Evolutionary conservation across 495 filamentous ascomycete genomes (phyloP).

Genomic region (Podospora pseudocomata): DNA sequence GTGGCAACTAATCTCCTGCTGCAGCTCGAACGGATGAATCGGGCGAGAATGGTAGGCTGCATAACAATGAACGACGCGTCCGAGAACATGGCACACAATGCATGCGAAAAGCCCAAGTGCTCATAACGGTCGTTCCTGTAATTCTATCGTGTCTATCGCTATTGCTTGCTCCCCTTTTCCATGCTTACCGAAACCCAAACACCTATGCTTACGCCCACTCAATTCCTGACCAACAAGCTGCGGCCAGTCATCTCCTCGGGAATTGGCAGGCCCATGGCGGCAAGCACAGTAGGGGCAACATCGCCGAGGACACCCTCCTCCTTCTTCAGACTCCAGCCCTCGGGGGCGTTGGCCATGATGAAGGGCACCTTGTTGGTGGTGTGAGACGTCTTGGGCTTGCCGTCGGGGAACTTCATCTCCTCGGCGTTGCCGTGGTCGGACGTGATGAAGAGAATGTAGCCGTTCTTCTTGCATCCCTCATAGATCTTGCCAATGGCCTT

Average conservation of each 20-base stretch:
- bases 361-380: constrained; percentile 97
- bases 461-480: constrained; percentile 87
- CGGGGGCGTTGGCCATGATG: constrained; percentile 94
- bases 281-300: constrained; percentile 88
- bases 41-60: background rate
- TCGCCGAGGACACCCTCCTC: constrained; percentile 82
- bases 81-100: background rate
- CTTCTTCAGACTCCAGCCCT: constrained; percentile 84
- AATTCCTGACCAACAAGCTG: constrained; percentile 75
- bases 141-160: constrained; percentile 4
- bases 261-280: constrained; percentile 82
- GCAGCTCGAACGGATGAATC: background rate
- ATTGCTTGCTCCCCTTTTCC: background rate
- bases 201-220: constrained; percentile 15
- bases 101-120: background rate
- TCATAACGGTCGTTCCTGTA: background rate
- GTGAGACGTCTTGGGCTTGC: constrained; percentile 95
- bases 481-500: constrained; percentile 88
- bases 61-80: background rate
- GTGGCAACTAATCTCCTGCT: background rate
- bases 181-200: background rate
- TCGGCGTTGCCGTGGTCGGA: constrained; percentile 97
- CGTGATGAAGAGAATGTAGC: constrained; percentile 90
- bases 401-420: constrained; percentile 95
- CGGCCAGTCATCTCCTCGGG: constrained; percentile 88